Evolutionary conservation across 306 rosid species (phyloP), one percentile per base, ranked within the genome.

Genomic region (Alnus glutinosa): DNA sequence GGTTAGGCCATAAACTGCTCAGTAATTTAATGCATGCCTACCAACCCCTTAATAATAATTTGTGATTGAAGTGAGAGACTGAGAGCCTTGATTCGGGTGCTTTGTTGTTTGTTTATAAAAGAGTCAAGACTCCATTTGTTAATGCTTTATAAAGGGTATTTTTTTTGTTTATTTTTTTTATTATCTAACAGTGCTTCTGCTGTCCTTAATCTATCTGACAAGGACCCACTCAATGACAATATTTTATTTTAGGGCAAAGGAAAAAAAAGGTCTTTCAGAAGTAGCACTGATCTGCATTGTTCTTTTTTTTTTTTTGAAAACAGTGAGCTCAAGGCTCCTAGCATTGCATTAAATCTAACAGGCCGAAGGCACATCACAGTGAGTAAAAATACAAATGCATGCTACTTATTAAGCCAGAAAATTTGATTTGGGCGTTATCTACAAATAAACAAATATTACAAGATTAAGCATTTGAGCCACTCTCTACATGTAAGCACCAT

Each of bases 1-100:
- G 39, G 64, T 61, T 75, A 44, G 83, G 16, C 55, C 70, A 47
- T 19, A 59, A 73, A 13, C 19, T 42, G 63, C 46, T 48, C 74
- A n/a, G n/a, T 14, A 72, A 46, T 2, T 7, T 63, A 34, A 63
- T 63, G 46, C 19, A 63, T 63, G 11, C 70, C 70, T 34, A 34
- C 13, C 70, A 63, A 34, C 46, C 70, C 46, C 46, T 23, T 23
- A 23, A 11, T 34, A 63, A 61, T 23, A 44, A 7, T 14, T 36
- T 67, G 48, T 3, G 18, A 9, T 68, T 15, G 32, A n/a, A 42
- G 51, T 9, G 32, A 30, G 44, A 30, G 68, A 42, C 14, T 9
- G 32, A 30, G 44, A 30, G 68, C 68, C 14, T 61, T 61, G 15
- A 61, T 9, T 10, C 0, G 18, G 68, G 39, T 61, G 68, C 68